These are phyloP conservation scores for Baudoinia panamericana DNA, from an alignment of 495 filamentous ascomycete genomes.

Conservation along the genomic window DNA sequence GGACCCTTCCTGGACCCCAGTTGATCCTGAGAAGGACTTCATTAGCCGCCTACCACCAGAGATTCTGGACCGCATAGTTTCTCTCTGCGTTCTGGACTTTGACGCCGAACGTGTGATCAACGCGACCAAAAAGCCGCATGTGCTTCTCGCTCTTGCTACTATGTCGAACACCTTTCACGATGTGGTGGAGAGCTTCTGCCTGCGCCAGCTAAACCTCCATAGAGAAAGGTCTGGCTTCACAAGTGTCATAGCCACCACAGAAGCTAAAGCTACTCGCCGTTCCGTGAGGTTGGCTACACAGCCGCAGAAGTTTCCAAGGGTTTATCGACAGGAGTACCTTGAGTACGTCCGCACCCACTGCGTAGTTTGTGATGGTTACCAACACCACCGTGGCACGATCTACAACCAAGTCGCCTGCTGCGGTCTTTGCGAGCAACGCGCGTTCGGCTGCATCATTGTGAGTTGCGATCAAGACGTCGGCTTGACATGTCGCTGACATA, in stretches of 20 bases:
- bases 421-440: background rate
- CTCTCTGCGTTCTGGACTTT: constrained; percentile 3
- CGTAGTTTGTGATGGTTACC: background rate
- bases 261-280: background rate
- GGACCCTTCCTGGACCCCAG: background rate
- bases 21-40: constrained; percentile 7
- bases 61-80: constrained; percentile 3
- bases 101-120: constrained; percentile 3
- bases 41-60: constrained; percentile 6
- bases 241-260: background rate
- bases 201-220: background rate
- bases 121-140: constrained; percentile 1
- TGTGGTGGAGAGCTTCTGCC: constrained; percentile 6
- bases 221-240: background rate
- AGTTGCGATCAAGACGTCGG: background rate
- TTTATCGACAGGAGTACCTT: constrained; percentile 2
- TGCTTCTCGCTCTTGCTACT: constrained; percentile 5
- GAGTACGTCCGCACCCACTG: background rate
- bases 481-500: background rate
- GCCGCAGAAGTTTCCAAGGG: background rate
- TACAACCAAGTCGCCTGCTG: constrained; percentile 2
- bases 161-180: constrained; percentile 5
- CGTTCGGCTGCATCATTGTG: background rate
- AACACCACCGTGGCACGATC: background rate
- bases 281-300: background rate